Percentiles rank a stretch among this genome's conserved stretches.
Evolutionary conservation across 2,329 filamentous ascomycete genomes (phyloP).

Genomic region (Myriosclerotinia curreyana): DNA sequence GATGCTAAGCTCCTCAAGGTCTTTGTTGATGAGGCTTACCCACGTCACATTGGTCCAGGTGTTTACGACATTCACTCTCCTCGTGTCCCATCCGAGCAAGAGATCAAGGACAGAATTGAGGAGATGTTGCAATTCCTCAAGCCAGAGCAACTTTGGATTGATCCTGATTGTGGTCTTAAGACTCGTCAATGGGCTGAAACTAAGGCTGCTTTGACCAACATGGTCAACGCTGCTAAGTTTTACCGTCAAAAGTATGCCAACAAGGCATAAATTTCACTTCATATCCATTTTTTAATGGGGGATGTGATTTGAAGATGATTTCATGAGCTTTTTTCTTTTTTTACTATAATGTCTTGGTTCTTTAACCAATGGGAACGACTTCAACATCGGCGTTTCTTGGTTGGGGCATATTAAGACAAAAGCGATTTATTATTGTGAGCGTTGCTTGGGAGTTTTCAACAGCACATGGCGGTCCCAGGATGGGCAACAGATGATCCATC

Average conservation of each 20-base stretch:
- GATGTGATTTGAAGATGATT: constrained; percentile 22
- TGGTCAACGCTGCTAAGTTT: constrained; percentile 97
- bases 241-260: constrained; percentile 82
- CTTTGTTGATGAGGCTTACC: constrained; percentile 96
- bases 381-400: constrained; percentile 49
- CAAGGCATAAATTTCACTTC: constrained; percentile 25
- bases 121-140: constrained; percentile 98
- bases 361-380: constrained; percentile 43
- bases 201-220: constrained; percentile 91
- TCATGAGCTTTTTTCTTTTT: constrained; percentile 20
- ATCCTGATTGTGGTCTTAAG: constrained; percentile 99
- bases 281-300: constrained; percentile 23
- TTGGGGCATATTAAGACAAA: constrained; percentile 37
- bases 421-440: constrained; percentile 29
- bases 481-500: constrained; percentile 39
- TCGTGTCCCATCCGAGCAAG: constrained; percentile 92
- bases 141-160: constrained; percentile 98
- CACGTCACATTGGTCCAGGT: constrained; percentile 96
- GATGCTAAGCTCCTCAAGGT: constrained; percentile 99
- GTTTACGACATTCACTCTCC: constrained; percentile 99
- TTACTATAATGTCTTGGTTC: constrained; percentile 28
- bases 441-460: constrained; percentile 34
- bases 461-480: constrained; percentile 33
- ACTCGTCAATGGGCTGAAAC: constrained; percentile 98
- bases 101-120: constrained; percentile 96